Percentiles rank a stretch among this genome's conserved stretches.
These are phyloP conservation scores for Sporisorium sorghi DNA, from an alignment of 1,284 basidiomycete genomes.

Conservation along the genomic window DNA sequence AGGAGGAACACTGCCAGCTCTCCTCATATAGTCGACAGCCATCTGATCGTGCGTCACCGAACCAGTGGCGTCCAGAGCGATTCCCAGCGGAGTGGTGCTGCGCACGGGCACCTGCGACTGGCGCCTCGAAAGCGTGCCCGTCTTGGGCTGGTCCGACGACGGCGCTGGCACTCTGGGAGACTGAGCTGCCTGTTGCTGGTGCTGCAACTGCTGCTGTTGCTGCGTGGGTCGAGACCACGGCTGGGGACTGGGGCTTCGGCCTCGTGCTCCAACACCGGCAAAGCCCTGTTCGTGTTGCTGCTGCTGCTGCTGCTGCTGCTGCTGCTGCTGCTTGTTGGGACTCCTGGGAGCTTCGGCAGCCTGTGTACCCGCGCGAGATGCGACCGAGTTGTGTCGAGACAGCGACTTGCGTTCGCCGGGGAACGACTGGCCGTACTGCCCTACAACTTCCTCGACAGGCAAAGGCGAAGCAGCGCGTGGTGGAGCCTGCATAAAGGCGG, in stretches of 20 bases:
- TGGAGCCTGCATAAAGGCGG: constrained; percentile 81
- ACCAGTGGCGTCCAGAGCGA: constrained; percentile 81
- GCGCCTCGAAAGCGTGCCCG: constrained; percentile 41
- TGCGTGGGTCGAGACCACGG: constrained; percentile 46
- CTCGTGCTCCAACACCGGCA: constrained; percentile 62
- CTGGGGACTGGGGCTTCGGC: constrained; percentile 64
- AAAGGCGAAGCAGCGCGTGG: constrained; percentile 72
- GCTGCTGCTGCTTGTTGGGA: constrained; percentile 31
- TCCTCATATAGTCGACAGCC: constrained; percentile 73
- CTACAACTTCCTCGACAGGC: constrained; percentile 79
- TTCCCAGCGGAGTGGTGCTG: constrained; percentile 75
- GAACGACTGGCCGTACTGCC: constrained; percentile 83
- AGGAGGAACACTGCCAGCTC: constrained; percentile 75
- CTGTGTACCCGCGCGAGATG: constrained; percentile 41
- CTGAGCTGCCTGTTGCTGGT: constrained; percentile 31
- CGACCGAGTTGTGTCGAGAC: constrained; percentile 60
- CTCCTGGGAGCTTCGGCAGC: constrained; percentile 26
- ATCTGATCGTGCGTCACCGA: constrained; percentile 83
- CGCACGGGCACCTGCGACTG: constrained; percentile 45
- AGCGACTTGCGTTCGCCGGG: constrained; percentile 79
- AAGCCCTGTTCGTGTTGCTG: constrained; percentile 50
- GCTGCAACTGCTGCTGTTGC: constrained; percentile 40
- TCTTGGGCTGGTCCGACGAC: constrained; percentile 28
- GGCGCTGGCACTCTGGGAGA: constrained; percentile 26
- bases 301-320: constrained; percentile 29